Base-by-base conservation (phyloP, 2,329 filamentous ascomycete genomes). In the Macroventuria anomochaeta region DNA sequence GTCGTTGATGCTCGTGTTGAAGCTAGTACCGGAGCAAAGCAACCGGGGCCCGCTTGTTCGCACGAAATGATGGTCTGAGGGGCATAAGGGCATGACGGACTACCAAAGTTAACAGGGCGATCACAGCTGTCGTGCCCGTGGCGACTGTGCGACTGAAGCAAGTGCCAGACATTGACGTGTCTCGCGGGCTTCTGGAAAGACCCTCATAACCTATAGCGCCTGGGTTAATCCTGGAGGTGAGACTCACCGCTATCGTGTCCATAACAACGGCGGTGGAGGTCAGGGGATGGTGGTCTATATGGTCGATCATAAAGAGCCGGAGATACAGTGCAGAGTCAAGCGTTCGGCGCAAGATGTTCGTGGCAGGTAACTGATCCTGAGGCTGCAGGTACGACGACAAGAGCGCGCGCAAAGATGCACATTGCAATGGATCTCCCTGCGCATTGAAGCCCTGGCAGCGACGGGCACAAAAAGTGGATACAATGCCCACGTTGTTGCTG, bases 121-220 rank as follows among this genome's bases (percentile, higher is more conserved):
- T 63, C 59, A 64, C 59, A 61, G 63, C 57, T 60, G 59, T 65
- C 49, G 62, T 55, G 26, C 54, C 55, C 29, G 51, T 54, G 53
- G 50, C 53, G 46, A 49, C 39, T 38, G 37, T 38, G 40, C 47
- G 33, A 40, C 40, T 58, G 53, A 39, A 59, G 44, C 53, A 53
- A 17, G 44, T 42, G 48, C 53, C 58, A 60, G 56, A 62, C 62
- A 50, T 51, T 53, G 53, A 55, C 54, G 54, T 58, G 60, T 63
- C 58, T 57, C 48, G 50, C 10, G 23, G 28, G 33, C 39, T 52
- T 48, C 46, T 41, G 37, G 40, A 46, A 41, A 44, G 55, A 43
- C 48, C 33, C 43, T 37, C 37, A 51, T 20, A 28, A 39, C 46
- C 40, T 55, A 55, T 42, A 46, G 33, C 44, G 41, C 41, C 17